phyloP scores from a whole-genome alignment of 768 basidiomycete genomes.

The Lactarius sanguifluus region DNA sequence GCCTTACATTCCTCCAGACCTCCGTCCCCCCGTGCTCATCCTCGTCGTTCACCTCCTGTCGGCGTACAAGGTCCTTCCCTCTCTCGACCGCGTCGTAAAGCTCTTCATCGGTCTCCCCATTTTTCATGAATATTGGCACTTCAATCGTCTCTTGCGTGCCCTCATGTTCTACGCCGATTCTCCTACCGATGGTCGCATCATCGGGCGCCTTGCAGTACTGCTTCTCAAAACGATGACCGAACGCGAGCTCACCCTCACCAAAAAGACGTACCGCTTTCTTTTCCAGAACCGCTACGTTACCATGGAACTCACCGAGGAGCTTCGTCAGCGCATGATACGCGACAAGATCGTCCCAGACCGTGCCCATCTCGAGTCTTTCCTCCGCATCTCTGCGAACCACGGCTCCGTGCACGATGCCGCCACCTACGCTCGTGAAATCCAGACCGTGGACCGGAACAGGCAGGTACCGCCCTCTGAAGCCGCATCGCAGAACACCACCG shows the following conservation, averaged over 20 bases:
- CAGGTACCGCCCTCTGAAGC: slow-evolving; percentile 7
- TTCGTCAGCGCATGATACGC: slow-evolving; percentile 45
- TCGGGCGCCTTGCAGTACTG: slow-evolving; percentile 15
- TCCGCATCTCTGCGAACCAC: slow-evolving; percentile 48
- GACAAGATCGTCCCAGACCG: slow-evolving; percentile 43
- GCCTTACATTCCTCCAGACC: slow-evolving; percentile 33
- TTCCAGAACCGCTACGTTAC: slow-evolving; percentile 48
- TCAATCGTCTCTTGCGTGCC: slow-evolving; percentile 30
- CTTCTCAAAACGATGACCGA: slow-evolving; percentile 26
- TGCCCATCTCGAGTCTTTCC: slow-evolving; percentile 48
- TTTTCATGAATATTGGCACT: slow-evolving; percentile 31
- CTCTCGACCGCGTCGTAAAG: slow-evolving; percentile 45
- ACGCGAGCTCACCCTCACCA: slow-evolving; percentile 20
- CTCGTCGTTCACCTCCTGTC: slow-evolving; percentile 50
- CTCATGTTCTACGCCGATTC: slow-evolving; percentile 15
- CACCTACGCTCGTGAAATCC: slow-evolving; percentile 44
- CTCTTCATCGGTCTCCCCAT: slow-evolving; percentile 34
- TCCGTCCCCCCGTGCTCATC: slow-evolving; percentile 47
- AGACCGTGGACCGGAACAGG: slow-evolving; percentile 29
- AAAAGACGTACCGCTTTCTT: slow-evolving; percentile 17
- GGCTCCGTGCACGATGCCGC: slow-evolving; percentile 45
- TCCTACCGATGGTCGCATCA: slow-evolving; percentile 12
- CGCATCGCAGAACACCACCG: background rate
- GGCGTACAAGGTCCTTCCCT: slow-evolving; percentile 47
- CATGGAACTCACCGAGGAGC: slow-evolving; percentile 47